Base-by-base conservation (phyloP, 1,139 yeast genomes). In the Saccharomyces hybrid region DNA sequence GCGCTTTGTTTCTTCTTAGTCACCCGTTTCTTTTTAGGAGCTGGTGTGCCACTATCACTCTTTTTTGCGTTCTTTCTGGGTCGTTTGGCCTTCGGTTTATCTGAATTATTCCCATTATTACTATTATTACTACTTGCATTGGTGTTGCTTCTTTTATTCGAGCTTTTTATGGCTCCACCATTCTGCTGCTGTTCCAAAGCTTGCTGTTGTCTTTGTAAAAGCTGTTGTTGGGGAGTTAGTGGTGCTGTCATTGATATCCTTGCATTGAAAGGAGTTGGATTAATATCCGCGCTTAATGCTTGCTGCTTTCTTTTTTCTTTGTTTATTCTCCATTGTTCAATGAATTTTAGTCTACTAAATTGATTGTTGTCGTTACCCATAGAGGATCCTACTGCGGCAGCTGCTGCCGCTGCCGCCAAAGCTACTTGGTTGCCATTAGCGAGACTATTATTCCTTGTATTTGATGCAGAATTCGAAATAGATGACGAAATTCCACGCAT, bases 321-420 rank as follows among this genome's bases (percentile, higher is more conserved):
- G 56, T 74, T 73, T 1, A 73, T 58, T 55, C 79, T 69, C 71
- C 76, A 74, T 63, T 74, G 78, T 58, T 78, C 83, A 60, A 76
- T 76, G 61, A 75, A 79, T 64, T 76, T 76, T 54, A 78, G 61
- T 59, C 82, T 71, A 56, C 77, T 72, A 59, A 79, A 79, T 58
- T 78, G 79, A 44, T 77, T 75, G 48, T 75, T 70, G 55, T 74
- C 79, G 57, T 67, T 70, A 51, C 61, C 61, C 2, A 58, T 59
- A 28, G 55, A 62, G 6, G 65, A 55, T 1, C 65, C 68, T 3
- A 61, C 70, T 12, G 70, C 72, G 2, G 74, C 71, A 32, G 69
- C 69, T 1, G 69, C 71, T 0, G 67, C 70, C 2, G 66, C 69
- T 1, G 70, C 70, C 1, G 69, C 69, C 14, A 58, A 58, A 3